A percentile compares a stretch with the other conserved stretches of the same genome.
phyloP scores from a whole-genome alignment of 139 green algal species.

The Chlamydomonas schloesseri region DNA sequence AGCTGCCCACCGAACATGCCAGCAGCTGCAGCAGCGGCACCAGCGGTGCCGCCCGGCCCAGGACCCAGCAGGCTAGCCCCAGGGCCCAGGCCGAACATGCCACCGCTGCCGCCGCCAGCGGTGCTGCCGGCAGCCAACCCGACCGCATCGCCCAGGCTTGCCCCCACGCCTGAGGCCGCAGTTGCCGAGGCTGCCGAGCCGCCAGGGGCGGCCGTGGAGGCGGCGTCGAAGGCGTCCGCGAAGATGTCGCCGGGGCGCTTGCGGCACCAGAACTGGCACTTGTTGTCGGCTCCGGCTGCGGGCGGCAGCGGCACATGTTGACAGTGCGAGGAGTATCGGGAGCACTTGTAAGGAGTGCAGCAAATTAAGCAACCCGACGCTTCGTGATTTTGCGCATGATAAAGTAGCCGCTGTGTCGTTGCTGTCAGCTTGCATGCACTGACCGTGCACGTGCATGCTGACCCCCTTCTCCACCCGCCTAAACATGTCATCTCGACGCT shows the following conservation, averaged over 20 bases:
- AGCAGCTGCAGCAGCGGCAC: too few relatives aligned
- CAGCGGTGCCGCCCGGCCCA: not conserved
- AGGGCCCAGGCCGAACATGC: not conserved
- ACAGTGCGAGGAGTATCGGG: not conserved
- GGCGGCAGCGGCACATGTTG: not conserved
- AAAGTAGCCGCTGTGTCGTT: too few relatives aligned
- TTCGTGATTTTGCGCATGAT: too few relatives aligned
- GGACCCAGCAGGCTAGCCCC: not conserved
- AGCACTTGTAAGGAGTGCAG: too few relatives aligned
- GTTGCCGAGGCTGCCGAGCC: not conserved
- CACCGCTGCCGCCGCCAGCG: not conserved
- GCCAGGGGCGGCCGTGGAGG: not conserved
- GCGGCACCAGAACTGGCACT: conserved; percentile 52
- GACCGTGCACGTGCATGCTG: too few relatives aligned
- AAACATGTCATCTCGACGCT: too few relatives aligned
- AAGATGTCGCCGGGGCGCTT: conserved; percentile 47
- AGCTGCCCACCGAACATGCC: not conserved
- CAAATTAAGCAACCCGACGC: too few relatives aligned
- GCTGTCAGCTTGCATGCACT: not conserved
- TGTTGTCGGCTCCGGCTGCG: conserved; percentile 24
- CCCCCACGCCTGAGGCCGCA: not conserved
- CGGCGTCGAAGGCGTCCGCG: not conserved
- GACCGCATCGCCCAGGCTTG: not conserved
- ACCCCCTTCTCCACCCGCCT: too few relatives aligned
- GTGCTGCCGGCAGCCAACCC: not conserved